Evolutionary conservation across 768 basidiomycete species (phyloP).

Genomic region (Russula foetens): DNA sequence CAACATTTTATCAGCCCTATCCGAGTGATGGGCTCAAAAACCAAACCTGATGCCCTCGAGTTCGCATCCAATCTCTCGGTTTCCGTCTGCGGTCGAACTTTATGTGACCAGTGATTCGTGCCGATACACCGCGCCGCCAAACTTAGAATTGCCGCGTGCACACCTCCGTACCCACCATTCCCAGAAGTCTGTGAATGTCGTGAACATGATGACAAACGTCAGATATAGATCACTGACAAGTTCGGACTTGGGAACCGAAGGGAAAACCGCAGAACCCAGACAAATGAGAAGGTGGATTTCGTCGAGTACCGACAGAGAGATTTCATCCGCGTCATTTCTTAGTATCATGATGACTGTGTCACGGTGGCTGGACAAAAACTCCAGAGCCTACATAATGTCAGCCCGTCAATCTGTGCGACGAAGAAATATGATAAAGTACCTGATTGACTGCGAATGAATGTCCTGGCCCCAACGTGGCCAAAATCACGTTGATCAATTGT

Average conservation of each 20-base stretch:
- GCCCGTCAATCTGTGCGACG: background rate
- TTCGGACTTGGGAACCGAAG: constrained; percentile 67
- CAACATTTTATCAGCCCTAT: background rate
- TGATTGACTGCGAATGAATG: constrained; percentile 64
- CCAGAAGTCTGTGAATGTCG: constrained; percentile 37
- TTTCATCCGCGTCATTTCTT: constrained; percentile 58
- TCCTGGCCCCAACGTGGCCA: constrained; percentile 67
- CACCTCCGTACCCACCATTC: constrained; percentile 74
- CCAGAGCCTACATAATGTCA: constrained; percentile 45
- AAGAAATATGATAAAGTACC: constrained; percentile 30
- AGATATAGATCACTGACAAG: constrained; percentile 43
- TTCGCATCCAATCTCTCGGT: constrained; percentile 50
- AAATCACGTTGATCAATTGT: constrained; percentile 68
- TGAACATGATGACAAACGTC: background rate
- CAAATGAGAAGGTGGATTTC: constrained; percentile 76
- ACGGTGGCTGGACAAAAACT: constrained; percentile 75
- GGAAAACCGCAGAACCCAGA: constrained; percentile 58
- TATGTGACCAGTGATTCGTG: constrained; percentile 46
- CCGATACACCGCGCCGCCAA: constrained; percentile 68
- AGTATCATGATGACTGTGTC: constrained; percentile 79
- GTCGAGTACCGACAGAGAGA: constrained; percentile 59
- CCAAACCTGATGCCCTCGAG: constrained; percentile 46
- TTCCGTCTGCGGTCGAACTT: constrained; percentile 57
- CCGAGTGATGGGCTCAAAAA: background rate
- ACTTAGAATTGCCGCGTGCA: constrained; percentile 72